Conservation (phyloP, 768 basidiomycete genomes). For the Mycena belliarum region DNA sequence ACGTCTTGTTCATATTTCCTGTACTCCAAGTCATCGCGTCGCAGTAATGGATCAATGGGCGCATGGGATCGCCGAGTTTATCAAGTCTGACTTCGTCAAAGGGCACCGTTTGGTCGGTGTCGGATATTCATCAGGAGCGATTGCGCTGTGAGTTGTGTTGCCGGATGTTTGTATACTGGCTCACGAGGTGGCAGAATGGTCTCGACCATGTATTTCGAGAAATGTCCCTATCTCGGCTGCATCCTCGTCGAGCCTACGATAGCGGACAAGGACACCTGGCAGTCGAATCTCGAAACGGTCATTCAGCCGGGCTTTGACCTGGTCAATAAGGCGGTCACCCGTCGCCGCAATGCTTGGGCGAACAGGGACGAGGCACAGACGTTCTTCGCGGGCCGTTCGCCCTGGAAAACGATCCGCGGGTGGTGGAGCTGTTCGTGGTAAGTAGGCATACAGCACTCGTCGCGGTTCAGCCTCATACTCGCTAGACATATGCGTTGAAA, state of each 20-base stretch:
- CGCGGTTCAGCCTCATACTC: too few species aligned
- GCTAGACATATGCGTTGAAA: neutral
- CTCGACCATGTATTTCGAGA: neutral
- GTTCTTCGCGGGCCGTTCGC: conserved; percentile 23
- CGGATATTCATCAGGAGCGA: conserved; percentile 6
- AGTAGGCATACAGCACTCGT: neutral
- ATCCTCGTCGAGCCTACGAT: conserved; percentile 9
- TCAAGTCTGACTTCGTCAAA: conserved; percentile 8
- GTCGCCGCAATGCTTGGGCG: conserved; percentile 24
- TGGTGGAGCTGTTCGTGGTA: conserved; percentile 24
- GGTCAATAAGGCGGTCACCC: conserved; percentile 15
- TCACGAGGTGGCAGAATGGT: neutral
- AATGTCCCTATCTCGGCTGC: conserved; percentile 1
- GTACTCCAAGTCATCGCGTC: neutral
- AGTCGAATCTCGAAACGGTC: conserved; percentile 22
- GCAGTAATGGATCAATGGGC: conserved; percentile 24
- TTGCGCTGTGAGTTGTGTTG: neutral
- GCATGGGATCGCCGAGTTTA: conserved; percentile 6
- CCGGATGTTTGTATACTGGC: too few species aligned
- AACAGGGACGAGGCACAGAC: conserved; percentile 25
- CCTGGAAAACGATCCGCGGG: conserved; percentile 29
- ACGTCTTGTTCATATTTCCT: conserved; percentile 12
- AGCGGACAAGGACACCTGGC: conserved; percentile 1
- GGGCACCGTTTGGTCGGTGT: neutral
- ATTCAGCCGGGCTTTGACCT: conserved; percentile 6